phyloP scores from a whole-genome alignment of 495 filamentous ascomycete species.

The Niebla homalea region DNA sequence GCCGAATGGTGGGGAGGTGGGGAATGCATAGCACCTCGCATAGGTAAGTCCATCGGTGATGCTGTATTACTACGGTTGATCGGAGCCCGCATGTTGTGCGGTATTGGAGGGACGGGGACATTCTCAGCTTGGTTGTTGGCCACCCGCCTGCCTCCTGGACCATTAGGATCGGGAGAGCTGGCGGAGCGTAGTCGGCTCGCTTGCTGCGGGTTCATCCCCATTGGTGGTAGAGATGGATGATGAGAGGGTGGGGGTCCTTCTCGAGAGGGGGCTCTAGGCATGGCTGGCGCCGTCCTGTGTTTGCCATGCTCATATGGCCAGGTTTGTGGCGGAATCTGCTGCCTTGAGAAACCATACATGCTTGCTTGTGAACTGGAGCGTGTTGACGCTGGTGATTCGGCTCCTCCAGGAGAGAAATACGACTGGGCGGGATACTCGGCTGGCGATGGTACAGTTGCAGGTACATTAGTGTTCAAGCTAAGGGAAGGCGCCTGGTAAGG shows the following conservation, averaged over 20 bases:
- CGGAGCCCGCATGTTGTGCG: conserved; percentile 43
- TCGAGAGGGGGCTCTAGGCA: conserved; percentile 63
- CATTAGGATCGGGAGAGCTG: conserved; percentile 46
- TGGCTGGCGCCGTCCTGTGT: conserved; percentile 76
- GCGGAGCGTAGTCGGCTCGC: conserved; percentile 49
- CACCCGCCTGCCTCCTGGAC: conserved; percentile 31
- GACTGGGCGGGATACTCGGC: conserved; percentile 48
- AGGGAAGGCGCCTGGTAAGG: conserved; percentile 34
- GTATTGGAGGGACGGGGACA: conserved; percentile 50
- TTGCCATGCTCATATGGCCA: conserved; percentile 56
- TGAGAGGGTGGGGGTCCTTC: conserved; percentile 53
- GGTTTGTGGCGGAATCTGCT: conserved; percentile 44
- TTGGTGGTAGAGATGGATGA: conserved; percentile 66
- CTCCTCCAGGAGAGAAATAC: conserved; percentile 73
- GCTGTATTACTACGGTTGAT: conserved; percentile 56
- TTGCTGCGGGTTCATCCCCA: conserved; percentile 44
- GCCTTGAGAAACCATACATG: conserved; percentile 66
- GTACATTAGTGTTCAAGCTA: conserved; percentile 58
- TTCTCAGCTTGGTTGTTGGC: conserved; percentile 50
- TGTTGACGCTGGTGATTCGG: conserved; percentile 70
- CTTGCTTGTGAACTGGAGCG: conserved; percentile 65
- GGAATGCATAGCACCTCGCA: conserved; percentile 32
- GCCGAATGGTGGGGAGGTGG: conserved; percentile 20
- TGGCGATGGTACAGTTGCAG: conserved; percentile 33
- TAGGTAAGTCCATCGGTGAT: conserved; percentile 45